Percentiles rank a stretch among this genome's conserved stretches.
phyloP scores from a whole-genome alignment of 345 rosid species.

The Melaleuca alternifolia region DNA sequence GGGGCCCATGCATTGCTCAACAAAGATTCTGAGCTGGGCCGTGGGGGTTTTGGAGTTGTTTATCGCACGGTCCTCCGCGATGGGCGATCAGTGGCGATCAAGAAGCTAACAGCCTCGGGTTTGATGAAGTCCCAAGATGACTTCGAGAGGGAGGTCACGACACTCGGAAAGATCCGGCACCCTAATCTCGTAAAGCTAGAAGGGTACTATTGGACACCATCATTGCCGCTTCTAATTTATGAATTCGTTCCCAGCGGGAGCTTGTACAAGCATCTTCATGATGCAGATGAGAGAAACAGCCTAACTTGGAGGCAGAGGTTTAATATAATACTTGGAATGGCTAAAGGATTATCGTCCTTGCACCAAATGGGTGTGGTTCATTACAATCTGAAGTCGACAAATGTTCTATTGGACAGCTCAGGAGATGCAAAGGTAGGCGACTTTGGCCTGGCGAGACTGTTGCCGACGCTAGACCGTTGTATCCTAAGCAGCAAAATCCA shows the following conservation, averaged over 20 bases:
- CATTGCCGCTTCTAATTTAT: constrained; percentile 77
- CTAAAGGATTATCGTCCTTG: constrained; percentile 76
- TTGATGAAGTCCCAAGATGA: constrained; percentile 86
- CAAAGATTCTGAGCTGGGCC: constrained; percentile 95
- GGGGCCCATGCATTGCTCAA: constrained; percentile 81
- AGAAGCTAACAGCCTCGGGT: constrained; percentile 76
- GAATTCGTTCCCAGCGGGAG: constrained; percentile 70
- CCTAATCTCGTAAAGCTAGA: constrained; percentile 64
- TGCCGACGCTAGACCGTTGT: constrained; percentile 77
- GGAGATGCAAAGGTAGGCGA: constrained; percentile 88
- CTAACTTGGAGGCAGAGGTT: constrained; percentile 86
- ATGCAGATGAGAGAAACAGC: constrained; percentile 20
- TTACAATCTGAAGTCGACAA: constrained; percentile 89
- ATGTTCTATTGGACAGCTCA: constrained; percentile 63
- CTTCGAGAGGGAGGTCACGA: constrained; percentile 76
- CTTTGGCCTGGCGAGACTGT: constrained; percentile 71
- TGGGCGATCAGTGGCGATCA: constrained; percentile 81
- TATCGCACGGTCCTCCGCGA: constrained; percentile 67
- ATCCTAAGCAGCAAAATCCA: constrained; percentile 94
- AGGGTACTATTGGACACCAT: constrained; percentile 93
- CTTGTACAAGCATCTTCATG: constrained; percentile 73
- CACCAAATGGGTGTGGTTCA: constrained; percentile 67
- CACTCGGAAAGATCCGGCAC: constrained; percentile 69
- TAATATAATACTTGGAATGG: constrained; percentile 72
- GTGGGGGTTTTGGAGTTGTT: constrained; percentile 96